Evolutionary conservation across 768 basidiomycete genomes (phyloP), one percentile per base, ranked within the genome.

Genomic region (Pisolithus sp.): DNA sequence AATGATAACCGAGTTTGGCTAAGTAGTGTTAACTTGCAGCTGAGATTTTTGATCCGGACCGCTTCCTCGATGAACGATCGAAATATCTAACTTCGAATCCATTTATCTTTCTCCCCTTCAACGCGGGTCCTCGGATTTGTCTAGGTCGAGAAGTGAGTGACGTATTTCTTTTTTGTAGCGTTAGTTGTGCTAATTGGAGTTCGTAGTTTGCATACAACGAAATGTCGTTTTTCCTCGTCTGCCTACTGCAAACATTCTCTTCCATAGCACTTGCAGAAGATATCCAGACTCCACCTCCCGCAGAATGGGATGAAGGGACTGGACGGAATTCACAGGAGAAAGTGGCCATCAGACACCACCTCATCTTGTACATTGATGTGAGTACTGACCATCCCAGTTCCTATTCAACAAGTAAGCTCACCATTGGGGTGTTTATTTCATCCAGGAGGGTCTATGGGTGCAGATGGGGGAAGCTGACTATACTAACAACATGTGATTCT

Each of bases 31-130:
- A 8, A 12, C 6, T 39, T 30, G 26, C 45, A 66, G 65, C 63
- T 36, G 57, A 64, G n/a, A 55, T 70, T 45, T 85, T 85, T 56
- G 82, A 85, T 57, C 84, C 83, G 0, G 80, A 84, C 56, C 72
- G 84, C 15, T 86, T 81, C 71, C 62, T 85, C 42, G 83, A 86
- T 51, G 73, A 75, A 9, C 71, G 84, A 30, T 57, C 80, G 7
- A 76, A 75, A 57, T 80, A 80, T 51, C 68, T 83, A 18, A 70
- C 68, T 0, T 72, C 75, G 2, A 84, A 84, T 54, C 82, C 83
- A 1, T 83, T 78, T 70, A 85, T 87, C 54, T 86, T 85, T 63
- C 66, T 80, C 5, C 83, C 84, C 0, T 85, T 85, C 68, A 84
- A 83, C 52, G 82, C 81, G 0, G 84, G 81, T 1, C 84, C 83